These are phyloP conservation scores for Phlyctochytrium arcticum DNA, from an alignment of 192 early-diverging fungal species.

Conservation along the genomic window DNA sequence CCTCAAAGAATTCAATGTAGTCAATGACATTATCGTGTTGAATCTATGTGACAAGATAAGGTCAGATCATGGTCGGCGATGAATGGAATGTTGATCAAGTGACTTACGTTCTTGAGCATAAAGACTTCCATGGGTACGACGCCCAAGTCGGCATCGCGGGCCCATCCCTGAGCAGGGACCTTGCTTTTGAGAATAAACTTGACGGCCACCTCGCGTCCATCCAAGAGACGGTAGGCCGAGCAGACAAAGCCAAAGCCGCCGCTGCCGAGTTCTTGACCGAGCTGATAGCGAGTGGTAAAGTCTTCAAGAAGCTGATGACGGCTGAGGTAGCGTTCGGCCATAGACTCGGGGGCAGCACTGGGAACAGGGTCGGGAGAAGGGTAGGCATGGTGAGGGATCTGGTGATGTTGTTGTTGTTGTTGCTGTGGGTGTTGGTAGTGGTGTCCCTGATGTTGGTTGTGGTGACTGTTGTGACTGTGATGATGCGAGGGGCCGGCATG, in stretches of 20 bases:
- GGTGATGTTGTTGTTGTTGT: background rate
- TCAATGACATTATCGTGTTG: conserved; percentile 37
- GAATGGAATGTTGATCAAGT: background rate
- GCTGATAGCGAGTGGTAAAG: conserved; percentile 9
- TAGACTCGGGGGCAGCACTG: background rate
- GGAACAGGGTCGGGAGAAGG: conserved; percentile 6
- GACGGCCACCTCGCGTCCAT: conserved; percentile 35
- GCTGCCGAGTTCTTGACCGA: conserved; percentile 58
- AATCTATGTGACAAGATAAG: conserved; percentile 16
- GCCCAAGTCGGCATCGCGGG: conserved; percentile 26
- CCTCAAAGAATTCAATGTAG: conserved; percentile 45
- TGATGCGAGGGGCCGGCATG: background rate
- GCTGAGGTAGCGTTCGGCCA: conserved; percentile 9
- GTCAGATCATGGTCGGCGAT: background rate
- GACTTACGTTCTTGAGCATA: conserved; percentile 39
- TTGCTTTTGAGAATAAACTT: conserved; percentile 50
- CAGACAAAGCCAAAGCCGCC: conserved; percentile 79
- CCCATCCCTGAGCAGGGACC: conserved; percentile 30
- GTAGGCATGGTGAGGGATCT: background rate
- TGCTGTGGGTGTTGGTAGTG: background rate
- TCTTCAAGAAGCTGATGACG: background rate
- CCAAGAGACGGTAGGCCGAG: conserved; percentile 39
- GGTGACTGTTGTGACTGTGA: background rate
- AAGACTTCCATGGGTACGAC: conserved; percentile 45
- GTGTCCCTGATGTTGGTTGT: background rate